Percentiles rank a stretch among this genome's conserved stretches.
Conservation (phyloP, 192 early-diverging fungal genomes). For the Diversispora epigaea region DNA sequence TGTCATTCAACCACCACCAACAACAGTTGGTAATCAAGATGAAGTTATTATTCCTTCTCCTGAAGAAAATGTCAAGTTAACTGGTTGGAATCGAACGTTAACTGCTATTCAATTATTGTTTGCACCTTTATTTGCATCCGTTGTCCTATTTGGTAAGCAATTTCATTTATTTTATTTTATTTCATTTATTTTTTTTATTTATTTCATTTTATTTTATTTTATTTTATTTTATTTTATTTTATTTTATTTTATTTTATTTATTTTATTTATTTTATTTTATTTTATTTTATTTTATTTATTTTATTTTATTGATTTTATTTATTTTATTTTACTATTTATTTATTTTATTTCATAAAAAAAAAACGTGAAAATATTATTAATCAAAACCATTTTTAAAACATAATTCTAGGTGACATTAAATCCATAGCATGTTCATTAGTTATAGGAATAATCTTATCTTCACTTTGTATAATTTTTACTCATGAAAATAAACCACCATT, state of each 20-base stretch:
- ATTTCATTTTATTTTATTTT: too few species aligned
- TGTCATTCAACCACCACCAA: neutral
- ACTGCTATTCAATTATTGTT: slow-evolving; percentile 58
- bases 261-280: too few species aligned
- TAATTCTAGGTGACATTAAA: slow-evolving; percentile 35
- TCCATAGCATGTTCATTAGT: slow-evolving; percentile 35
- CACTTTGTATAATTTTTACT: slow-evolving; percentile 39
- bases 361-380: neutral
- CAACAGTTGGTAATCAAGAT: neutral
- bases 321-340: too few species aligned
- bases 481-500: slow-evolving; percentile 42
- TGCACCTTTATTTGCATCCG: slow-evolving; percentile 54
- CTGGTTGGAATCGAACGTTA: slow-evolving; percentile 54
- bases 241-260: too few species aligned
- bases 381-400: neutral
- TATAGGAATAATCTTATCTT: slow-evolving; percentile 36
- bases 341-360: too few species aligned
- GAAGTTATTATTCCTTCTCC: slow-evolving; percentile 16
- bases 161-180: slow-evolving; percentile 1
- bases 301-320: too few species aligned
- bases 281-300: too few species aligned
- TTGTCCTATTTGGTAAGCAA: slow-evolving; percentile 40
- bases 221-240: too few species aligned
- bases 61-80: slow-evolving; percentile 26
- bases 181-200: neutral